Evolutionary conservation across 768 basidiomycete genomes (phyloP).

Genomic region (Pholiota microspora): DNA sequence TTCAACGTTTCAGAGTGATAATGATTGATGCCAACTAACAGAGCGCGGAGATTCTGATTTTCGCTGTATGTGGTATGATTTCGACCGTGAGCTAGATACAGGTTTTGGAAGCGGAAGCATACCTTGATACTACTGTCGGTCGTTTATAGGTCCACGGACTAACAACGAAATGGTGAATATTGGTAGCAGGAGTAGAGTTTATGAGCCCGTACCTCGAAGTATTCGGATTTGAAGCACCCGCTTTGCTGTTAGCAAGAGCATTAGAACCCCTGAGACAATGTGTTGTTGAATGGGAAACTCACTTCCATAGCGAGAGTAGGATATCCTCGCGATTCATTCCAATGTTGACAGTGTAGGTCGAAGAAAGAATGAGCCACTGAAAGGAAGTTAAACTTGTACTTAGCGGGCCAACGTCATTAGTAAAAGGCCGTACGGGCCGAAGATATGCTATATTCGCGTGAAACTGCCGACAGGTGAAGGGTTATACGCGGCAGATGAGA

Average conservation of each 20-base stretch:
- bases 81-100: no score
- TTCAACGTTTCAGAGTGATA: background rate
- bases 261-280: background rate
- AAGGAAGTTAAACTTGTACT: no score
- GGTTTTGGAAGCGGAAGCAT: no score
- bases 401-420: no score
- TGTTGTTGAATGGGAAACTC: background rate
- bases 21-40: slow-evolving; percentile 1
- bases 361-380: background rate
- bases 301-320: background rate
- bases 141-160: slow-evolving; percentile 1
- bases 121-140: background rate
- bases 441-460: no score
- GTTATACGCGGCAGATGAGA: no score
- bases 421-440: no score
- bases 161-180: background rate
- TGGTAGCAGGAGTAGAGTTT: background rate
- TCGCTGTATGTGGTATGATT: no score
- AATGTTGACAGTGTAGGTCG: background rate
- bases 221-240: background rate
- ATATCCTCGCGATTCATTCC: background rate
- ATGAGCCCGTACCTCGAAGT: background rate
- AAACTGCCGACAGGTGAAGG: no score
- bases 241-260: background rate
- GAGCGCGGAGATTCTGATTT: background rate